These are phyloP conservation scores for Oryza punctata DNA, from an alignment of 176 grass and related monocot genomes.

Conservation along the genomic window DNA sequence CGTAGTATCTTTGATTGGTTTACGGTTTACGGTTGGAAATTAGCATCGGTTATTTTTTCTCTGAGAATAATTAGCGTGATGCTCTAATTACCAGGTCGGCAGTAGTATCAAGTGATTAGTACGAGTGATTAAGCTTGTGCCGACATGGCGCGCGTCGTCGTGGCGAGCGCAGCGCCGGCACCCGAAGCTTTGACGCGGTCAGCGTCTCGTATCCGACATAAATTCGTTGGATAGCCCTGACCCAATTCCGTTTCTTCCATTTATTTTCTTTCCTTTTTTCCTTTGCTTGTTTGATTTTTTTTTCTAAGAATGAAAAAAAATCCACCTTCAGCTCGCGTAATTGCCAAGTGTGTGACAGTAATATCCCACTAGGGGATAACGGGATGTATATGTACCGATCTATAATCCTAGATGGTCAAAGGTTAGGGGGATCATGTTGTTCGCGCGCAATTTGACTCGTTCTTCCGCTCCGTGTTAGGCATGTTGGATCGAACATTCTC, in stretches of 20 bases:
- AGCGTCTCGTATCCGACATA: background rate
- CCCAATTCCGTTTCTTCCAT: background rate
- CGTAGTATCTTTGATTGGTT: background rate
- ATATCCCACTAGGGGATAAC: background rate
- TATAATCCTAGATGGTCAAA: background rate
- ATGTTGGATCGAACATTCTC: background rate
- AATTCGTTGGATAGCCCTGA: background rate
- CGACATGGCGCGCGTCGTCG: slow-evolving; percentile 3
- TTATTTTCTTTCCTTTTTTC: background rate
- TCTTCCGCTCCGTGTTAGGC: background rate
- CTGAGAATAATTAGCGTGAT: background rate
- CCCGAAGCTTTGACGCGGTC: slow-evolving; percentile 32
- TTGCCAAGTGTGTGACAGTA: background rate
- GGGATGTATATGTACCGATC: background rate
- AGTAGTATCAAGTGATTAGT: background rate
- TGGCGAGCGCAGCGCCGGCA: background rate
- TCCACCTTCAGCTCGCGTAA: background rate
- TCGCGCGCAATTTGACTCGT: background rate
- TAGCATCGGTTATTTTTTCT: background rate
- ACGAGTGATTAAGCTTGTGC: slow-evolving; percentile 3
- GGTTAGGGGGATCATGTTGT: background rate
- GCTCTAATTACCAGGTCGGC: slow-evolving; percentile 21
- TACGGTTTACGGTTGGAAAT: background rate
- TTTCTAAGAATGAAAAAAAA: background rate
- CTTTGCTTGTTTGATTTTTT: background rate